Evolutionary conservation across 148 eudicot genomes (phyloP).

Genomic region (Rhododendron simsii): DNA sequence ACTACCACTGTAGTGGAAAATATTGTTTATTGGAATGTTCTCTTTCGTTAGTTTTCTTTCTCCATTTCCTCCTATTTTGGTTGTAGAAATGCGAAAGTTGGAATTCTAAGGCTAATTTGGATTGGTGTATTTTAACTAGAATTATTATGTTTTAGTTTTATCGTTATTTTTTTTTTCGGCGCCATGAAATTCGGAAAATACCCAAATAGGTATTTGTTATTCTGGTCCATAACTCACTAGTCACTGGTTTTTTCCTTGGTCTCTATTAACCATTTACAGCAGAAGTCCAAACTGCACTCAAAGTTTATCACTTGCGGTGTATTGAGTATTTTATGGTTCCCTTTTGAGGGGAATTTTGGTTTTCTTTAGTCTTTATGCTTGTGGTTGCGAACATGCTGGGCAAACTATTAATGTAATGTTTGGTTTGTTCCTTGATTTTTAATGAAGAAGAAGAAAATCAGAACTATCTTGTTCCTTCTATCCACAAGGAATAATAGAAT

Average conservation of each 20-base stretch:
- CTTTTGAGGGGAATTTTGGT: not conserved
- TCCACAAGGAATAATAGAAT: not conserved
- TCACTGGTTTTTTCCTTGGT: not conserved
- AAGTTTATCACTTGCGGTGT: constrained; percentile 12
- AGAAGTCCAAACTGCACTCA: not conserved
- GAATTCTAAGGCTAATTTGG: not conserved
- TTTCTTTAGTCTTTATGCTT: not conserved
- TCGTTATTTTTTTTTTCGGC: not conserved
- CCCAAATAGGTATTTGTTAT: not conserved
- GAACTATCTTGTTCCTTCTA: not conserved
- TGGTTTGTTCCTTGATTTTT: not conserved
- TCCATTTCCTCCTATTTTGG: not conserved
- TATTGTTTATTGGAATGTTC: not conserved
- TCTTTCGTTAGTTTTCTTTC: not conserved
- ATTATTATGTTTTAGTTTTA: not conserved
- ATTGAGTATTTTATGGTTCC: not conserved
- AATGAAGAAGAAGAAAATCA: not conserved
- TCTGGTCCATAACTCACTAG: not conserved
- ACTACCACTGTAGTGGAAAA: not conserved
- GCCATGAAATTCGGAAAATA: not conserved
- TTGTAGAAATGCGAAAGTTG: not conserved
- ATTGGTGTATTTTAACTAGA: not conserved
- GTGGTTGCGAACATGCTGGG: not conserved
- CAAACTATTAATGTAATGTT: not conserved
- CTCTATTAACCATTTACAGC: not conserved